These are phyloP conservation scores for Tulasnella sp. DNA, from an alignment of 768 basidiomycete genomes.

Conservation along the genomic window DNA sequence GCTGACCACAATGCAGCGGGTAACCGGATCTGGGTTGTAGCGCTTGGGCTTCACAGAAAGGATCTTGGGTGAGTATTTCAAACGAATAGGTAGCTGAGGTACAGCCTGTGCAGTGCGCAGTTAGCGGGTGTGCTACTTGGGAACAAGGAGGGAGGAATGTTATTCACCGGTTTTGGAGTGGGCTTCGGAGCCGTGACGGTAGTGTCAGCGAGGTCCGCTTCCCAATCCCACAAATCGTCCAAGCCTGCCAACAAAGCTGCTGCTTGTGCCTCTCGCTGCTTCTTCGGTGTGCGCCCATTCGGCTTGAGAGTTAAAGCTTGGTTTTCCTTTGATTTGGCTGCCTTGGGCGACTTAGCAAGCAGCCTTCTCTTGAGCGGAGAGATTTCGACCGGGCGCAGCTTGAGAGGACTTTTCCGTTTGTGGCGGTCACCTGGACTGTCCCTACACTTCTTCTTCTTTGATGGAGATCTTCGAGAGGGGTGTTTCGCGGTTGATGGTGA, in stretches of 20 bases:
- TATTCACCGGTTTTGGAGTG: background rate
- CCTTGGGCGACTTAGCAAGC: background rate
- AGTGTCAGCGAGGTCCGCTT: background rate
- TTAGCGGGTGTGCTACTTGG: background rate
- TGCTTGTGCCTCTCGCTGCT: background rate
- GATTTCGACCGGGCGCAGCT: background rate
- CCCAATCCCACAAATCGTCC: conserved; percentile 16
- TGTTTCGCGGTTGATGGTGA: conserved; percentile 13
- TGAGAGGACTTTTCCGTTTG: conserved; percentile 22
- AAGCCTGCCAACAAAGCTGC: conserved; percentile 13
- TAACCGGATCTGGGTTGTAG: conserved; percentile 9
- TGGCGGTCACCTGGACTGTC: background rate
- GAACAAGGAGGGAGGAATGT: background rate
- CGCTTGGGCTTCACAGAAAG: background rate
- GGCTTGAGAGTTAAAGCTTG: background rate
- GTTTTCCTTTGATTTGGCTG: conserved; percentile 18
- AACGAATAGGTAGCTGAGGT: background rate
- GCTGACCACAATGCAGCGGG: conserved; percentile 19
- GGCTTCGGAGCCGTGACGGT: background rate
- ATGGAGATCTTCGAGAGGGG: background rate
- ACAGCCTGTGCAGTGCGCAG: background rate
- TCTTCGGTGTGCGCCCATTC: background rate
- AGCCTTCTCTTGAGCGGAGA: background rate
- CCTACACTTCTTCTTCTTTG: background rate
- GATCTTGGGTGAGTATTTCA: background rate